Evolutionary conservation across 768 basidiomycete genomes (phyloP).

Genomic region (Xanthoconium purpureum): DNA sequence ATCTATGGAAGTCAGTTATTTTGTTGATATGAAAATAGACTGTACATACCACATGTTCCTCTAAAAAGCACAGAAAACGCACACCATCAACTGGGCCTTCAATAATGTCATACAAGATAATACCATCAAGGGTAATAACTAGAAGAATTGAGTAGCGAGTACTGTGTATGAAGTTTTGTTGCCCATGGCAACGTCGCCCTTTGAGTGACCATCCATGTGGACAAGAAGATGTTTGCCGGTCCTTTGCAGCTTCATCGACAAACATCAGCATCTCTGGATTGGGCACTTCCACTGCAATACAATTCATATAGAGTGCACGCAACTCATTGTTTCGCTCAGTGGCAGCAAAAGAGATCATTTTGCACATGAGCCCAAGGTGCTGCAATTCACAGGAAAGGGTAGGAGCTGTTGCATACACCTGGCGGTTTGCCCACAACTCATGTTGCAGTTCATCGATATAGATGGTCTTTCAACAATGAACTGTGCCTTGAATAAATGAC

Average conservation of each 20-base stretch:
- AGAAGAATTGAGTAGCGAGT: conserved; percentile 15
- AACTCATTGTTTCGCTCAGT: no score
- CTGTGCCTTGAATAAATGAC: no score
- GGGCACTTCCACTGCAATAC: not conserved
- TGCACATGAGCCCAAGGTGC: no score
- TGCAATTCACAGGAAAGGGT: no score
- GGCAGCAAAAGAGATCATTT: no score
- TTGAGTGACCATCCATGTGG: not conserved
- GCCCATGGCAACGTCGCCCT: not conserved
- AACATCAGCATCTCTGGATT: conserved; percentile 24
- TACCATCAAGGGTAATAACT: conserved; percentile 12
- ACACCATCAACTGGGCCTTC: conserved; percentile 11
- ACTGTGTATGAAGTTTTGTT: not conserved
- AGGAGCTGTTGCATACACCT: no score
- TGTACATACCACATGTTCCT: not conserved
- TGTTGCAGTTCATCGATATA: no score
- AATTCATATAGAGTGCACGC: no score
- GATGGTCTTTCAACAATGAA: no score
- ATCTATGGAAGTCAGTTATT: not conserved
- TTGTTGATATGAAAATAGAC: not conserved
- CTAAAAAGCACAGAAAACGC: not conserved
- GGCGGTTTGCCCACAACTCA: no score
- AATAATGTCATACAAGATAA: conserved; percentile 10
- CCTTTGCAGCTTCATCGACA: conserved; percentile 15
- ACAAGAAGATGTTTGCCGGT: not conserved